These are phyloP conservation scores for Typha latifolia DNA, from an alignment of 176 grass and related monocot species.

Conservation along the genomic window DNA sequence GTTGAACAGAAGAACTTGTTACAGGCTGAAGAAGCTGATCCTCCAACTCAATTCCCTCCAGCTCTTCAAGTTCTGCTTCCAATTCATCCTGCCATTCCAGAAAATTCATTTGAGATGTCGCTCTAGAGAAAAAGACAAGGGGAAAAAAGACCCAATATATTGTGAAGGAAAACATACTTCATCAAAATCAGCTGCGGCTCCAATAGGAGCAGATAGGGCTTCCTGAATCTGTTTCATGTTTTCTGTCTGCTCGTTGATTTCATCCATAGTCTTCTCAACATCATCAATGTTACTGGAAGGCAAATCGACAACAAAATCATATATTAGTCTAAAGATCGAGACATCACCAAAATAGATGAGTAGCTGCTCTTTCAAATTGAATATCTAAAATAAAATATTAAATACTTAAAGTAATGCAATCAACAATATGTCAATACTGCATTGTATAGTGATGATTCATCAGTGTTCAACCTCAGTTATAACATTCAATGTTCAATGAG, in stretches of 20 bases:
- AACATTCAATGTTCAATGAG: too few relatives aligned
- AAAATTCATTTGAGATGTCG: background rate
- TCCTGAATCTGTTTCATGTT: slow-evolving; percentile 21
- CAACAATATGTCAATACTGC: background rate
- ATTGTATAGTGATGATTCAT: background rate
- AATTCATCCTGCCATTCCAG: slow-evolving; percentile 14
- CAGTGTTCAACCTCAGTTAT: too few relatives aligned
- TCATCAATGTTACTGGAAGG: slow-evolving; percentile 12
- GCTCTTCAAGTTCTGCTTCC: slow-evolving; percentile 26
- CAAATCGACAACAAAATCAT: background rate
- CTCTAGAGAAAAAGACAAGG: background rate
- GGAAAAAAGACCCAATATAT: background rate
- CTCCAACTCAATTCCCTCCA: slow-evolving; percentile 12
- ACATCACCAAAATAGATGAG: background rate
- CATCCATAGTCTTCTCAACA: slow-evolving; percentile 18
- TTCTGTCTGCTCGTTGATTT: slow-evolving; percentile 19
- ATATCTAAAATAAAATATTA: background rate
- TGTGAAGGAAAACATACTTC: background rate
- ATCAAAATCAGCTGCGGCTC: slow-evolving; percentile 12
- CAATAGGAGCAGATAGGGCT: slow-evolving; percentile 13
- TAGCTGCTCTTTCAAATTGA: background rate
- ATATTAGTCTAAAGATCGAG: background rate
- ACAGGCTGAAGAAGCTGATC: slow-evolving; percentile 16
- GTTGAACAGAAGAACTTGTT: slow-evolving; percentile 3
- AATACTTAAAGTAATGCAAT: background rate